Conservation (phyloP, 345 rosid species). For the Brassica rapa region DNA sequence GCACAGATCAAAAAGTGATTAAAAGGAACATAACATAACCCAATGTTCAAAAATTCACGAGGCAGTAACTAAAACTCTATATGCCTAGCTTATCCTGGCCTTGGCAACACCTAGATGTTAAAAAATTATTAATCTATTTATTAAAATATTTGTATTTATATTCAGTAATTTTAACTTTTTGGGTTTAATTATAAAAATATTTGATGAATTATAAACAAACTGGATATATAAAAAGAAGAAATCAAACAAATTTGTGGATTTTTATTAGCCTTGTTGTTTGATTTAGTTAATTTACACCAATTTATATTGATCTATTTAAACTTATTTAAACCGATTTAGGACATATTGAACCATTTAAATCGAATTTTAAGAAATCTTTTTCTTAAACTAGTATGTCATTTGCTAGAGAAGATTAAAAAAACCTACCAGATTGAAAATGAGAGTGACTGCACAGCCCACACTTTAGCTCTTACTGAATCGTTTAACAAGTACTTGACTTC, state of each 20-base stretch:
- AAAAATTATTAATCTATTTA: too few relatives aligned
- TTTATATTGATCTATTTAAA: too few relatives aligned
- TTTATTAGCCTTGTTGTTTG: neutral
- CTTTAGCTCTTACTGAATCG: slow-evolving; percentile 63
- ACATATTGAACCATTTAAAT: too few relatives aligned
- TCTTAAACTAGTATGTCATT: neutral
- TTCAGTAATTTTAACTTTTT: too few relatives aligned
- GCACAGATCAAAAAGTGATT: slow-evolving; percentile 17
- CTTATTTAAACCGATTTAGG: too few relatives aligned
- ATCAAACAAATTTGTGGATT: too few relatives aligned
- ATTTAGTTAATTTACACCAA: neutral
- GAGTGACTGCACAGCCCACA: slow-evolving; percentile 77
- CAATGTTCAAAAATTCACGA: too few relatives aligned
- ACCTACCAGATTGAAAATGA: slow-evolving; percentile 72
- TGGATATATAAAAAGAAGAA: neutral
- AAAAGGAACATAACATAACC: neutral
- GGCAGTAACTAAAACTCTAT: too few relatives aligned
- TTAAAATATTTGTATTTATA: too few relatives aligned
- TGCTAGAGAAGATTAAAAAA: neutral
- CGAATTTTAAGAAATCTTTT: neutral
- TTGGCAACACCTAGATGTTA: too few relatives aligned
- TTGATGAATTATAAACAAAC: neutral
- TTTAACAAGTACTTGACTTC: slow-evolving; percentile 66
- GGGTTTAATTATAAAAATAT: neutral
- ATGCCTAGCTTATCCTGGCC: too few relatives aligned